Evolutionary conservation across 2,329 filamentous ascomycete genomes (phyloP).

Genomic region (Akanthomyces dipterigenus): DNA sequence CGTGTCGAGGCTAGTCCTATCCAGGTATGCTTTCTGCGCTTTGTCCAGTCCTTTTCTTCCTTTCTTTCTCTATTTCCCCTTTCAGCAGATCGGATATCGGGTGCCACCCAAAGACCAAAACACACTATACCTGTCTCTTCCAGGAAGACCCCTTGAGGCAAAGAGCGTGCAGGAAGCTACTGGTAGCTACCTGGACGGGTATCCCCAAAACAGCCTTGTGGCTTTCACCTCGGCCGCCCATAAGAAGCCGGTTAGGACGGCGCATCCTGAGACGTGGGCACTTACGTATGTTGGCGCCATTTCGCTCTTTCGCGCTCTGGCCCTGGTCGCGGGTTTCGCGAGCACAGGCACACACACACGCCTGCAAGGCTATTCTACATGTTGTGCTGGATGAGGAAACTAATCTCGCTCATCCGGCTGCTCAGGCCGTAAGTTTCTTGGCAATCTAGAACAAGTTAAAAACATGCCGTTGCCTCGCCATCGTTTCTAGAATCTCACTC

Average conservation of each 20-base stretch:
- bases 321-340: neutral
- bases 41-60: neutral
- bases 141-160: neutral
- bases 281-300: slow-evolving; percentile 4
- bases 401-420: neutral
- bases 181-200: neutral
- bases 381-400: neutral
- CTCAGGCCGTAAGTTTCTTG: neutral
- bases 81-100: neutral
- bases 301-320: neutral
- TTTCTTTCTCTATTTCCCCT: neutral
- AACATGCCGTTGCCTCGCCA: neutral
- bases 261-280: neutral
- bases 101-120: neutral
- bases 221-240: neutral
- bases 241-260: slow-evolving; percentile 4
- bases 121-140: neutral
- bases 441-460: neutral
- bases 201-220: neutral
- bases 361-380: neutral
- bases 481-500: neutral
- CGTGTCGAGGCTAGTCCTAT: neutral
- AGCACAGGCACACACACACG: neutral
- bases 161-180: neutral
- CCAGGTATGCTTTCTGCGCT: neutral